Evolutionary conservation across 495 filamentous ascomycete species (phyloP), one percentile per base, ranked within the genome.

Genomic region (Pyronema omphalodes): DNA sequence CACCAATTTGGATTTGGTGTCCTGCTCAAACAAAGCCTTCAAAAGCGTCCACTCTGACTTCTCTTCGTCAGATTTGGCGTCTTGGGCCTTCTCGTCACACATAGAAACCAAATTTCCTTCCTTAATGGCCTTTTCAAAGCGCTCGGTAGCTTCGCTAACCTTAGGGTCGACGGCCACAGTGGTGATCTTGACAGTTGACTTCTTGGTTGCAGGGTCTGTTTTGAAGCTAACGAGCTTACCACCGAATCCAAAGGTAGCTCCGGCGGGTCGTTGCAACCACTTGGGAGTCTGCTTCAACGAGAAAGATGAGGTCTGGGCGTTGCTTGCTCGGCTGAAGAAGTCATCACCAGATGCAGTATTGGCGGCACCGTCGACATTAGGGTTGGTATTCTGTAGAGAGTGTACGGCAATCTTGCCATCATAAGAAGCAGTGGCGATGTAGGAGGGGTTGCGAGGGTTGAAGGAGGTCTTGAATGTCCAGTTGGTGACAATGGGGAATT

Each of bases 401-500:
- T 94, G 88, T 18, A 99, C 73, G 12, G 81, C 79, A 58, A 99
- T 93, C 67, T 86, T 93, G 43, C 93, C 91, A 64, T 96, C 91
- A 58, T 96, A 96, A 3, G 89, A 93, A 14, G 93, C 93, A 8
- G 89, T 95, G 6, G 91, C 91, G 23, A 89, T 81, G 54, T 95
- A 75, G 59, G 77, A 82, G 6, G 91, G 93, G 67, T 96, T 93
- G 59, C 83, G 77, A 15, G 93, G 91, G 67, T 94, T 87, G 78
- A 89, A 99, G 59, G 80, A 78, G 6, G 91, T 94, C 67, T 88
- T 80, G 73, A 96, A 99, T 1, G 88, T 93, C 91, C 93, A 96
- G 67, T 96, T 96, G 37, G 89, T 94, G 53, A 93, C 93, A 58
- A 94, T 84, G 9, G 89, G 86, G 67, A 95, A 94, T 69, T 96